Evolutionary conservation across 2,329 filamentous ascomycete species (phyloP).

Genomic region (Magnaporthiopsis poae): DNA sequence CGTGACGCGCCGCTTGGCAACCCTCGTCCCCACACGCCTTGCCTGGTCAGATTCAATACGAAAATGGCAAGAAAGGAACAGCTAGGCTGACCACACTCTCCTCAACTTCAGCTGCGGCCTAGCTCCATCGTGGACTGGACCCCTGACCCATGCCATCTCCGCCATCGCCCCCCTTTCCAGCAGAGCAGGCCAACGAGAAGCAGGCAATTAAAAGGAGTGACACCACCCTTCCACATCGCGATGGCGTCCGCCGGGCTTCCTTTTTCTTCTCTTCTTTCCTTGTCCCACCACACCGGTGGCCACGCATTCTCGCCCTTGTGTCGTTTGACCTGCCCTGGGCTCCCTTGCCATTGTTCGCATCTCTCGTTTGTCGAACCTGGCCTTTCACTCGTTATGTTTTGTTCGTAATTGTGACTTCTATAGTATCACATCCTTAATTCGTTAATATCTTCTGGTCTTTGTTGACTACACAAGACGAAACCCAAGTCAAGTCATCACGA

Average conservation of each 20-base stretch:
- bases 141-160: background rate
- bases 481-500: background rate
- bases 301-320: background rate
- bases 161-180: background rate
- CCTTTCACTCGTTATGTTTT: background rate
- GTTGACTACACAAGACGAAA: background rate
- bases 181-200: background rate
- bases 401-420: background rate
- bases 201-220: background rate
- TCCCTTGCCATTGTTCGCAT: background rate
- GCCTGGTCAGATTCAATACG: background rate
- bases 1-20: background rate
- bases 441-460: background rate
- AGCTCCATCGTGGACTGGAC: background rate
- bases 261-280: background rate
- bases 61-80: background rate
- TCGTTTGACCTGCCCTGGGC: background rate
- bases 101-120: background rate
- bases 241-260: background rate
- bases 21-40: background rate
- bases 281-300: background rate
- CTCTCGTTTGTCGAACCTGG: constrained; percentile 5
- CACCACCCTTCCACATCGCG: background rate
- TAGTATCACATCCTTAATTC: background rate
- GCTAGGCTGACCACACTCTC: background rate